phyloP scores from a whole-genome alignment of 129 eudicot genomes.

The Gnaphalium uliginosum region DNA sequence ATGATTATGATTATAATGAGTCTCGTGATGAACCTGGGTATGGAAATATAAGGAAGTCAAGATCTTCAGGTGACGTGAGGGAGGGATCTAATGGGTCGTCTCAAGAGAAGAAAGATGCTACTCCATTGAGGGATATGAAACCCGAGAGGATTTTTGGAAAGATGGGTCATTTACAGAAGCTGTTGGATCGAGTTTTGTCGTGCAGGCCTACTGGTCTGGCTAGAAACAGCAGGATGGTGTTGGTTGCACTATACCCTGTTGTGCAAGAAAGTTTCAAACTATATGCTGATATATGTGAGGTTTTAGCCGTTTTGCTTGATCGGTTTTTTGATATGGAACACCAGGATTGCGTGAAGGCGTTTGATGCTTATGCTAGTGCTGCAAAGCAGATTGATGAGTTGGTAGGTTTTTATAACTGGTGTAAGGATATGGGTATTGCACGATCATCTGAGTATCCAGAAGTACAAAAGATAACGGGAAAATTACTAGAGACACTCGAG shows the following conservation, averaged over 20 bases:
- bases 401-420: slow-evolving; percentile 66
- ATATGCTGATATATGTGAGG: slow-evolving; percentile 37
- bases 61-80: slow-evolving; percentile 70
- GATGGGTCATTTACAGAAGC: slow-evolving; percentile 81
- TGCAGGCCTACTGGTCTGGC: slow-evolving; percentile 81
- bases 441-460: slow-evolving; percentile 82
- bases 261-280: slow-evolving; percentile 78
- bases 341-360: slow-evolving; percentile 74
- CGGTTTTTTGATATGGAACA: slow-evolving; percentile 82
- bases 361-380: slow-evolving; percentile 64
- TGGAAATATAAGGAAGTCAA: slow-evolving; percentile 66
- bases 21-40: slow-evolving; percentile 41
- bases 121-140: slow-evolving; percentile 75
- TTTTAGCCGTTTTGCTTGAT: slow-evolving; percentile 70
- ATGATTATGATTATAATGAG: slow-evolving; percentile 50
- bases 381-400: slow-evolving; percentile 90
- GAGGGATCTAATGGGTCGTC: slow-evolving; percentile 38
- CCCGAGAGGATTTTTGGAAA: slow-evolving; percentile 73
- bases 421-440: slow-evolving; percentile 81
- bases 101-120: slow-evolving; percentile 39
- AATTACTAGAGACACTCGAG: slow-evolving; percentile 72
- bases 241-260: slow-evolving; percentile 63
- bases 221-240: slow-evolving; percentile 64
- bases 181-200: slow-evolving; percentile 65
- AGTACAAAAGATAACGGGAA: slow-evolving; percentile 62